Evolutionary conservation across 106 monocot species (phyloP).

Genomic region (Acanthochlamys bracteata): DNA sequence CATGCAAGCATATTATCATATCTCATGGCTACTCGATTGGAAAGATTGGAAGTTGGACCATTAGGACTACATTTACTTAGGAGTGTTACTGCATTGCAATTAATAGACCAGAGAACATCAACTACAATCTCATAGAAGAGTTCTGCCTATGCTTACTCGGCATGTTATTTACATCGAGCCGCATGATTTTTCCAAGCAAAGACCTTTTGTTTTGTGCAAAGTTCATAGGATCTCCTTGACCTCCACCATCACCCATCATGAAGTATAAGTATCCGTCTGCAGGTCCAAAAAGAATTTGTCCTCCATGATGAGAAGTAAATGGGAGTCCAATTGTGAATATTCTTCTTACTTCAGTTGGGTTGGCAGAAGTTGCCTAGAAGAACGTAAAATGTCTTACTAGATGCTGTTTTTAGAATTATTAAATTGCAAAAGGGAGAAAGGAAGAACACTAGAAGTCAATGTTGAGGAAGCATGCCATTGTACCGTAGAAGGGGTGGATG

Average conservation of each 20-base stretch:
- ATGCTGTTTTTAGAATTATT: too few species aligned
- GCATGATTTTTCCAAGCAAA: constrained; percentile 81
- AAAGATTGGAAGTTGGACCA: too few species aligned
- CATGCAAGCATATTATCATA: too few species aligned
- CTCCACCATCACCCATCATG: constrained; percentile 89
- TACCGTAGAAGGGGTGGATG: constrained; percentile 60
- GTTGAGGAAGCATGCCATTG: too few species aligned
- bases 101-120: too few species aligned
- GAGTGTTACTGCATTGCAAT: too few species aligned
- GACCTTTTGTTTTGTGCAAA: constrained; percentile 87
- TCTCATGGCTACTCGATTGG: too few species aligned
- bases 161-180: constrained; percentile 63
- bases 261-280: constrained; percentile 81
- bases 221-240: constrained; percentile 61
- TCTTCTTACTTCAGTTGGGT: constrained; percentile 67
- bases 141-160: constrained; percentile 42
- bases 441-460: too few species aligned
- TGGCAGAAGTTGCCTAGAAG: constrained; percentile 57
- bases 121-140: background rate
- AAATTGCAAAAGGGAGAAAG: too few species aligned
- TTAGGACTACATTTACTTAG: too few species aligned
- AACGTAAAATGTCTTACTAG: background rate
- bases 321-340: constrained; percentile 88
- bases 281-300: constrained; percentile 91
- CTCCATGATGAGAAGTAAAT: constrained; percentile 57